Base-by-base conservation (phyloP, 495 filamentous ascomycete species). In the Xanthoparmelia taractica region DNA sequence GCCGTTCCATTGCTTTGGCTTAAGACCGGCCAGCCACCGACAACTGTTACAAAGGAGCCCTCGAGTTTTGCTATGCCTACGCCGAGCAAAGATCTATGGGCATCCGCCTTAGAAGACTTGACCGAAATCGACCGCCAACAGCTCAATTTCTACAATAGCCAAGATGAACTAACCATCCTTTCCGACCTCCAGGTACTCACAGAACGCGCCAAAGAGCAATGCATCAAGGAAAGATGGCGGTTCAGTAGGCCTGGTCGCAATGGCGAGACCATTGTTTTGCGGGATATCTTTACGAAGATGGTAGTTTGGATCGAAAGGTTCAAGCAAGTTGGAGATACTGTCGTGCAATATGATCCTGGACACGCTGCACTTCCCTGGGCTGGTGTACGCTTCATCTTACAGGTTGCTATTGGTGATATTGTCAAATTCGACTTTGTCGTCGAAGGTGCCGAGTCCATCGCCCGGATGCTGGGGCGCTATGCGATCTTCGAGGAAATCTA, bases 301-400 rank as follows among this genome's bases (percentile, higher is more conserved):
- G 41, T 52, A 20, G 23, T 31, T 13, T 61, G 59, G 59, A 61
- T 61, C 33, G 12, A 52, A 11, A 40, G 33, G 10, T 60, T 43
- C 4, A 60, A 41, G 25, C 20, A 60, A 10, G 45, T 79, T 50
- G 76, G 76, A 23, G 75, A 79, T 62, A 62, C 72, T 17, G 71
- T 72, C 12, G 63, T 69, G 20, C 72, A 74, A 59, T 71, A 72
- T 59, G 77, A 80, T 66, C 76, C 73, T 17, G 68, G 57, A 3
- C 75, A 80, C 70, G 72, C 73, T 31, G 70, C 72, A 20, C 66
- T 80, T 48, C 76, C 79, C 15, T 80, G 79, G 79, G 78, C 73
- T 10, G 75, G 63, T 13, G 64, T 80, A 17, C 65, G 74, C 20
- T 76, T 78, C 58, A 59, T 79, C 18, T 66, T 80, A 18, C 66